These are phyloP conservation scores for Solanum pinnatisectum DNA, from an alignment of 257 asterid species.

Conservation along the genomic window DNA sequence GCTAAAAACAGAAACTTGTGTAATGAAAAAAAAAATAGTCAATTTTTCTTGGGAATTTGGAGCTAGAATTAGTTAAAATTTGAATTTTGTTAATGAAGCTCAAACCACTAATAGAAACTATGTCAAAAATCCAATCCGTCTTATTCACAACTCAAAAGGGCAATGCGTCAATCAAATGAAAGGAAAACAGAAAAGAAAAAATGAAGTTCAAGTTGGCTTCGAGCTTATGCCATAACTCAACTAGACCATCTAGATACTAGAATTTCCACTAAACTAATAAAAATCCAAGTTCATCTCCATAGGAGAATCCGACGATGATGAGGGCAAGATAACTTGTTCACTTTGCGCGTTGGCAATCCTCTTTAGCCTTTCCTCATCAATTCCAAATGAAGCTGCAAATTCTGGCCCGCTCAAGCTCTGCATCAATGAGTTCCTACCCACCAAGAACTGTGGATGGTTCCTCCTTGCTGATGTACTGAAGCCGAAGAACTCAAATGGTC, in stretches of 20 bases:
- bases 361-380: conserved; percentile 33
- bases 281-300: conserved; percentile 20
- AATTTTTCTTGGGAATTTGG: neutral
- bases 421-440: conserved; percentile 48
- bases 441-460: conserved; percentile 75
- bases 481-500: conserved; percentile 80
- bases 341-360: conserved; percentile 35
- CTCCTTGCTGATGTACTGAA: conserved; percentile 61
- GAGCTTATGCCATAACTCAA: neutral
- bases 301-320: conserved; percentile 35
- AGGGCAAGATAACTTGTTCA: conserved; percentile 45
- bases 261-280: neutral
- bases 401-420: conserved; percentile 51
- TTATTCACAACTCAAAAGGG: neutral
- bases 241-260: neutral
- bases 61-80: neutral
- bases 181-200: neutral
- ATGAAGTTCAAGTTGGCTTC: neutral
- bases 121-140: neutral
- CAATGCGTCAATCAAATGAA: neutral
- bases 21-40: neutral
- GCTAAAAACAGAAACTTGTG: neutral
- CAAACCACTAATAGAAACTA: too few species aligned
- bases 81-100: neutral
- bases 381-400: conserved; percentile 60